Percentiles rank a stretch among this genome's conserved stretches.
Evolutionary conservation across 2,329 filamentous ascomycete genomes (phyloP).

Genomic region (Aspergillus sp.): DNA sequence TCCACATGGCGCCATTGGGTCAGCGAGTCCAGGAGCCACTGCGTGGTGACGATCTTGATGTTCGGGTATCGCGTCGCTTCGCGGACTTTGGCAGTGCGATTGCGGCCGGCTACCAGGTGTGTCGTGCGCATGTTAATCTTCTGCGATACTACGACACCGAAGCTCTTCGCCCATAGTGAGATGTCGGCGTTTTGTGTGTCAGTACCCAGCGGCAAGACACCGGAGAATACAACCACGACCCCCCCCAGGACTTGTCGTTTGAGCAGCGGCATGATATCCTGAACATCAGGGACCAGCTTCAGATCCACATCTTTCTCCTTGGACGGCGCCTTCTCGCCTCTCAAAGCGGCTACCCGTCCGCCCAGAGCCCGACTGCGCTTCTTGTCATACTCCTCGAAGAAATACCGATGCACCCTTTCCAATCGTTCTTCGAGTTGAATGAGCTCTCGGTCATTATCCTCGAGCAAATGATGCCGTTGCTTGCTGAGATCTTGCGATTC

Average conservation of each 20-base stretch:
- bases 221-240: slow-evolving; percentile 77
- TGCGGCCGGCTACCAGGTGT: slow-evolving; percentile 47
- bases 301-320: slow-evolving; percentile 43
- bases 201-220: slow-evolving; percentile 74
- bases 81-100: slow-evolving; percentile 82
- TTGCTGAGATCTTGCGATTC: slow-evolving; percentile 31
- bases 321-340: slow-evolving; percentile 39
- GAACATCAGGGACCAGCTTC: slow-evolving; percentile 71
- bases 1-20: slow-evolving; percentile 74
- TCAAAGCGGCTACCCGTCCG: slow-evolving; percentile 43
- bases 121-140: slow-evolving; percentile 42
- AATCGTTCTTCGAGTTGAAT: slow-evolving; percentile 67
- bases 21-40: slow-evolving; percentile 82
- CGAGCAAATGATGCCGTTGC: slow-evolving; percentile 66
- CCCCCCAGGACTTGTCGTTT: slow-evolving; percentile 69
- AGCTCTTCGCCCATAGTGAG: slow-evolving; percentile 74
- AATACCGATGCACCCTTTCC: slow-evolving; percentile 63
- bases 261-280: slow-evolving; percentile 70
- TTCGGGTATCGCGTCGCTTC: slow-evolving; percentile 70
- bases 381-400: slow-evolving; percentile 74
- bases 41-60: slow-evolving; percentile 84
- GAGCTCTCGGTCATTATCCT: slow-evolving; percentile 81
- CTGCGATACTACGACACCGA: slow-evolving; percentile 58
- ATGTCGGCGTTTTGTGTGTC: slow-evolving; percentile 77
- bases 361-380: slow-evolving; percentile 37